Percentiles rank a stretch among this genome's conserved stretches.
Conservation (phyloP, 345 rosid genomes). For the Gossypium bickii region DNA sequence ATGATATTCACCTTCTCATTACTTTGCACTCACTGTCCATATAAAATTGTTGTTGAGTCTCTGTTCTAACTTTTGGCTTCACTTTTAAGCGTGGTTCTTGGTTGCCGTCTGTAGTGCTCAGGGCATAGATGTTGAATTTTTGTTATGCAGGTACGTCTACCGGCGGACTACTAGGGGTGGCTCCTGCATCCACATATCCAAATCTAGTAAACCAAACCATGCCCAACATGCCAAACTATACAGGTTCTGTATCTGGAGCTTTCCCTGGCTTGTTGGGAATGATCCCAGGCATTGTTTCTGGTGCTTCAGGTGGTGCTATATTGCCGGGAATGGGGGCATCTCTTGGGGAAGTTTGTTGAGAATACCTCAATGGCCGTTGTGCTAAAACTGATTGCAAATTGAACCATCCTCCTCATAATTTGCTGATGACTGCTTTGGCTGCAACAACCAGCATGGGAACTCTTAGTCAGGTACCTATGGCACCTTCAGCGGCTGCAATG, state of each 20-base stretch:
- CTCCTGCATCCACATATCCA: constrained; percentile 69
- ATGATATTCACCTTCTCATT: not conserved
- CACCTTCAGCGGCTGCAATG: constrained; percentile 99
- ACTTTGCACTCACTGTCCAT: not conserved
- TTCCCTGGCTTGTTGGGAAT: constrained; percentile 88
- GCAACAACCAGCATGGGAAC: constrained; percentile 89
- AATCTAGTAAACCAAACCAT: constrained; percentile 84
- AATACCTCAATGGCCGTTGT: constrained; percentile 87
- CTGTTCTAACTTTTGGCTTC: not conserved
- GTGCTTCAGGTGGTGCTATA: constrained; percentile 93
- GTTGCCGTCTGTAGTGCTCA: not conserved
- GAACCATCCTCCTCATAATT: constrained; percentile 86
- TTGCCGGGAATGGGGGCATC: constrained; percentile 96
- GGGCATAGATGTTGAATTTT: not conserved
- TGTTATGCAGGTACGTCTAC: constrained; percentile 55
- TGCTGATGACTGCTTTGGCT: constrained; percentile 93
- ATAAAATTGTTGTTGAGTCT: not conserved
- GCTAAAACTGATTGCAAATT: constrained; percentile 74
- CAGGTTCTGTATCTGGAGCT: constrained; percentile 92
- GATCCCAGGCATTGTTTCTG: constrained; percentile 87
- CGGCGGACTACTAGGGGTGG: constrained; percentile 70
- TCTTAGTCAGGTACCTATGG: constrained; percentile 93
- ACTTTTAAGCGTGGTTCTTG: not conserved
- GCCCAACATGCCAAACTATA: constrained; percentile 99
- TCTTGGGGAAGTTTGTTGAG: constrained; percentile 93